Percentiles rank a stretch among this genome's conserved stretches.
Evolutionary conservation across 345 rosid species (phyloP).

Genomic region (Cardamine chenopodiifolia): DNA sequence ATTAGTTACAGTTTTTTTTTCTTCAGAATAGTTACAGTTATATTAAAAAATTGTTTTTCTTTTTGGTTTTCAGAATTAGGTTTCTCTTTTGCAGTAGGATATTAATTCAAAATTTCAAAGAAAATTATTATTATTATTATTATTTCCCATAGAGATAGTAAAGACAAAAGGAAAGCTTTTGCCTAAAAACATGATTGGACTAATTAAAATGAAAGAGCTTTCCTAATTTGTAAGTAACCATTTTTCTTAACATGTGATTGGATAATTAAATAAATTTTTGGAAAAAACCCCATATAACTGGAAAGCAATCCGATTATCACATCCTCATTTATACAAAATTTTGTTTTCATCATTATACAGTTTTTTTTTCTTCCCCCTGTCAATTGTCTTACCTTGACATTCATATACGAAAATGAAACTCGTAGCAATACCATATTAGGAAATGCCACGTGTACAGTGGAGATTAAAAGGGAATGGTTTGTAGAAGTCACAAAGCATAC

Average conservation of each 20-base stretch:
- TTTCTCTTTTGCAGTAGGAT: too few relatives aligned
- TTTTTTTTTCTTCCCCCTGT: too few relatives aligned
- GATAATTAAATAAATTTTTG: not conserved
- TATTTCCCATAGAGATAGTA: too few relatives aligned
- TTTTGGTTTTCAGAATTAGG: not conserved
- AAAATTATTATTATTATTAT: too few relatives aligned
- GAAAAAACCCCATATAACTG: not conserved
- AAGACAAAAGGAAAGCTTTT: too few relatives aligned
- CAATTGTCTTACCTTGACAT: too few relatives aligned
- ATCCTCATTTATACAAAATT: too few relatives aligned
- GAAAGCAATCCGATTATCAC: not conserved
- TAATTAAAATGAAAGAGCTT: not conserved
- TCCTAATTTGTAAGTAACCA: too few relatives aligned
- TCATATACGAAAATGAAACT: not conserved
- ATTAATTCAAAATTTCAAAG: too few relatives aligned
- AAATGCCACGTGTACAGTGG: conserved; percentile 33
- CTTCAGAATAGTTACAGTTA: too few relatives aligned
- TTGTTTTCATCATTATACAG: too few relatives aligned
- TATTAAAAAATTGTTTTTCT: not conserved
- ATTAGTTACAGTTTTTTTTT: not conserved
- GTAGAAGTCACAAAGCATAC: conserved; percentile 19
- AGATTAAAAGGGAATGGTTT: not conserved
- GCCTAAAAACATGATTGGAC: not conserved
- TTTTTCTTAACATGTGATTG: not conserved
- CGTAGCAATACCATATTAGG: not conserved